Percentiles rank a stretch among this genome's conserved stretches.
Conservation (phyloP, 305 asterid species). For the Plantago coronopus region DNA sequence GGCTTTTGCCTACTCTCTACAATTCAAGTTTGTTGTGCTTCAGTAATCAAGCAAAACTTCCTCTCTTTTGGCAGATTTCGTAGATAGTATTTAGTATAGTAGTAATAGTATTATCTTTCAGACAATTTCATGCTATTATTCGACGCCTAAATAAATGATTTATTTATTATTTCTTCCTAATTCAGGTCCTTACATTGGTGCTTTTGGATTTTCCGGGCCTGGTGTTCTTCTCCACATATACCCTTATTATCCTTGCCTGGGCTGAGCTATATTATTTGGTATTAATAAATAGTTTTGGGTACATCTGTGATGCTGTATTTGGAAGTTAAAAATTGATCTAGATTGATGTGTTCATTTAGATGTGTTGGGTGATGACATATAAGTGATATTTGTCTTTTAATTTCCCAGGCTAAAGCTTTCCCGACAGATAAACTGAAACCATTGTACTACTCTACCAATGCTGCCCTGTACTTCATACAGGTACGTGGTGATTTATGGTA, state of each 20-base stretch:
- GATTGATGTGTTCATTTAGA: too few relatives aligned
- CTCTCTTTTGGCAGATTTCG: too few relatives aligned
- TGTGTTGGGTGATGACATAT: slow-evolving; percentile 1
- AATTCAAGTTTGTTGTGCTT: not conserved
- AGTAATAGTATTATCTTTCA: too few relatives aligned
- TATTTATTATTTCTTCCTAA: not conserved
- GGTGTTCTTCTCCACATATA: slow-evolving; percentile 84
- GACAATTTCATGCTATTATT: not conserved
- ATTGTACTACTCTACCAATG: slow-evolving; percentile 54
- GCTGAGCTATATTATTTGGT: slow-evolving; percentile 98
- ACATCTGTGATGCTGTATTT: slow-evolving; percentile 12
- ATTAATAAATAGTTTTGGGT: slow-evolving; percentile 26
- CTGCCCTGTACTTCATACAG: slow-evolving; percentile 74
- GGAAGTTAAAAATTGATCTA: too few relatives aligned
- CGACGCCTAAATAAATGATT: not conserved
- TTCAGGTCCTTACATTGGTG: slow-evolving; percentile 59
- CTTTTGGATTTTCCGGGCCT: slow-evolving; percentile 83
- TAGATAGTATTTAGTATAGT: not conserved
- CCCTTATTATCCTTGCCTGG: slow-evolving; percentile 91
- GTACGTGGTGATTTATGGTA: slow-evolving; percentile 33
- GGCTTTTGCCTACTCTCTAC: too few relatives aligned
- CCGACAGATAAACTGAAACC: slow-evolving; percentile 84
- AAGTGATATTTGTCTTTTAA: slow-evolving; percentile 14
- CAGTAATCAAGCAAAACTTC: not conserved
- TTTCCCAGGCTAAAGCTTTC: slow-evolving; percentile 85